These are phyloP conservation scores for Dothideomycetes sp. DNA, from an alignment of 2,329 filamentous ascomycete genomes.

Conservation along the genomic window DNA sequence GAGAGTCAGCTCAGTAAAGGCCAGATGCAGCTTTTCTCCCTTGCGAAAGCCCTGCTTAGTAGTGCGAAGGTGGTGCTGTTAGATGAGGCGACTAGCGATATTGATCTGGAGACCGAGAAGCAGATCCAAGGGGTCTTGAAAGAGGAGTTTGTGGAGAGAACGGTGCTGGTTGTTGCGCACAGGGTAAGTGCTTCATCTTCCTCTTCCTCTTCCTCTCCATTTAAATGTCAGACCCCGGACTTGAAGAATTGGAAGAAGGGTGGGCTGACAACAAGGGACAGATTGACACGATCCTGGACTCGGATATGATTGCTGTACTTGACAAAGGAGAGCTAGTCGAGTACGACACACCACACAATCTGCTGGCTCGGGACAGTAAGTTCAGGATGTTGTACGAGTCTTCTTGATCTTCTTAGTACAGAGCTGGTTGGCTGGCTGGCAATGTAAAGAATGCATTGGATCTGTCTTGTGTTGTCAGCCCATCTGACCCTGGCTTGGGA, in stretches of 20 bases:
- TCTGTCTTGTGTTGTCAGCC: too few relatives aligned
- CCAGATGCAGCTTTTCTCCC: conserved; percentile 38
- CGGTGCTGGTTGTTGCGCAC: conserved; percentile 48
- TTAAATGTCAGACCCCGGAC: too few relatives aligned
- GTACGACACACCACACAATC: neutral
- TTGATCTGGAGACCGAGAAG: conserved; percentile 3
- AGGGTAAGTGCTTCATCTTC: too few relatives aligned
- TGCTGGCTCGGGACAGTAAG: neutral
- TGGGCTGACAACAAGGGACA: too few relatives aligned
- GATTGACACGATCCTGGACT: too few relatives aligned
- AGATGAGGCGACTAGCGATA: conserved; percentile 15
- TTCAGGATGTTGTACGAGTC: neutral
- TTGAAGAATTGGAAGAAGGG: neutral
- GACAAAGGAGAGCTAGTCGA: neutral
- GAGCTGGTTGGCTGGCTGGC: too few relatives aligned
- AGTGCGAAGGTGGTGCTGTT: conserved; percentile 30
- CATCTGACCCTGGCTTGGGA: too few relatives aligned
- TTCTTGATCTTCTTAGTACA: too few relatives aligned
- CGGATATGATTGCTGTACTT: neutral
- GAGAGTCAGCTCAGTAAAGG: conserved; percentile 30
- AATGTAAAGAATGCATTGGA: too few relatives aligned
- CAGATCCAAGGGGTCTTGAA: conserved; percentile 2
- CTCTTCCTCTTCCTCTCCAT: too few relatives aligned
- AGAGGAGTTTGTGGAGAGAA: conserved; percentile 41
- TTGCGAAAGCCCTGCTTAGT: conserved; percentile 36